Evolutionary conservation across 352 stramenopile species (phyloP).

Genomic region (Pythium coloratum): DNA sequence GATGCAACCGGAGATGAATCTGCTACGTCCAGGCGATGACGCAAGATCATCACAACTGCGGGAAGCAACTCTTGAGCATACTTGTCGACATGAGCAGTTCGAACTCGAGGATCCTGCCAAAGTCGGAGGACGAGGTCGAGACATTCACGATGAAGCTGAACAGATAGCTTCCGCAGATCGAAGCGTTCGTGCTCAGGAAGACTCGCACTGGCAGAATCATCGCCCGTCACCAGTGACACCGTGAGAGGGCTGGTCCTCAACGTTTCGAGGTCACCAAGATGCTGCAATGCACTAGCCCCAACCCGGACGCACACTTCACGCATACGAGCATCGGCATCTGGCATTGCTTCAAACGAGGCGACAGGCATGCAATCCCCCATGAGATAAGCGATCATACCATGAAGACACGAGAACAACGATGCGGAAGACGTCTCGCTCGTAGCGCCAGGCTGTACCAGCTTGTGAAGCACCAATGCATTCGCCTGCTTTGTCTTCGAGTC

Average conservation of each 20-base stretch:
- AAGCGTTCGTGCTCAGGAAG: conserved; percentile 31
- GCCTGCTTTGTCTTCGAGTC: conserved; percentile 76
- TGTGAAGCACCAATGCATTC: conserved; percentile 68
- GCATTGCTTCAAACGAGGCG: background rate
- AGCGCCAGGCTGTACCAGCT: conserved; percentile 43
- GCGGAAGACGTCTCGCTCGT: background rate
- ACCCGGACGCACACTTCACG: conserved; percentile 68
- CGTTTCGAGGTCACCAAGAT: conserved; percentile 66
- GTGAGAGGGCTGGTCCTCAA: conserved; percentile 68
- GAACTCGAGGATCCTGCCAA: conserved; percentile 61
- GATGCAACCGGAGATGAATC: conserved; percentile 27
- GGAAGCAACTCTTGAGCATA: conserved; percentile 66
- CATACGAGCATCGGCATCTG: conserved; percentile 45
- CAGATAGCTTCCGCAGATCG: conserved; percentile 47
- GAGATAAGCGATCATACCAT: conserved; percentile 20
- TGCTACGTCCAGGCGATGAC: conserved; percentile 63
- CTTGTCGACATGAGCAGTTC: conserved; percentile 40
- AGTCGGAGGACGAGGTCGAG: conserved; percentile 53
- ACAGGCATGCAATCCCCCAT: conserved; percentile 9
- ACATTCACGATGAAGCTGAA: conserved; percentile 66
- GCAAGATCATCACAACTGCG: conserved; percentile 71
- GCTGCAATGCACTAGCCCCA: conserved; percentile 54
- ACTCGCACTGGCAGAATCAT: conserved; percentile 39
- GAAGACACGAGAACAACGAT: conserved; percentile 12
- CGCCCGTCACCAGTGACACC: conserved; percentile 45